Conservation (phyloP, 2,329 filamentous ascomycete species). For the Calonectria multiphialidica region DNA sequence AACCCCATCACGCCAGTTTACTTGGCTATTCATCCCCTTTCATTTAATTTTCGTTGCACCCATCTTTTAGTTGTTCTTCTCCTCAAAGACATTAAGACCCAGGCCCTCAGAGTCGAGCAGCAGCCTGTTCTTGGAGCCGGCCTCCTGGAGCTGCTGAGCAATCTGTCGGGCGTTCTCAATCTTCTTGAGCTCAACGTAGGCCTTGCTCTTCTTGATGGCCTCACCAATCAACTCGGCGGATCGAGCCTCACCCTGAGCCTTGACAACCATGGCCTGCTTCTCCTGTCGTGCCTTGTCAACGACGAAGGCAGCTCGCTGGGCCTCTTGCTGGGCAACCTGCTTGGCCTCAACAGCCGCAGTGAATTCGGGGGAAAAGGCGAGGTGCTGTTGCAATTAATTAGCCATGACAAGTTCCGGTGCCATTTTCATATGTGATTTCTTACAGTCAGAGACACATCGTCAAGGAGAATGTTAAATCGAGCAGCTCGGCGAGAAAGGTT, state of each 20-base stretch:
- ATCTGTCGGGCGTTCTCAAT: constrained; percentile 96
- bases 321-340: constrained; percentile 88
- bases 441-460: constrained; percentile 97
- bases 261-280: constrained; percentile 99
- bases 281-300: constrained; percentile 99
- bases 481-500: constrained; percentile 92
- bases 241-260: constrained; percentile 98
- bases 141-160: constrained; percentile 88
- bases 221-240: constrained; percentile 98
- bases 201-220: constrained; percentile 99
- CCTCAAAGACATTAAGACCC: constrained; percentile 86
- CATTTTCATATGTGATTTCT: constrained; percentile 41
- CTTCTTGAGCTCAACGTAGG: constrained; percentile 96
- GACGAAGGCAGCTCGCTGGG: constrained; percentile 95
- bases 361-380: constrained; percentile 80
- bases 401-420: not conserved
- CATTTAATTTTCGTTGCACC: not conserved
- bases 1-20: constrained; percentile 24
- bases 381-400: constrained; percentile 61
- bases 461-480: constrained; percentile 96
- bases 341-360: constrained; percentile 80
- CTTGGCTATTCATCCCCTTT: not conserved
- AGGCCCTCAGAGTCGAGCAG: constrained; percentile 92
- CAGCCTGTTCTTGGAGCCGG: constrained; percentile 89
- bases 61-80: constrained; percentile 47